Evolutionary conservation across 345 rosid species (phyloP), one percentile per base, ranked within the genome.

Genomic region (Lenwebbia sp.): DNA sequence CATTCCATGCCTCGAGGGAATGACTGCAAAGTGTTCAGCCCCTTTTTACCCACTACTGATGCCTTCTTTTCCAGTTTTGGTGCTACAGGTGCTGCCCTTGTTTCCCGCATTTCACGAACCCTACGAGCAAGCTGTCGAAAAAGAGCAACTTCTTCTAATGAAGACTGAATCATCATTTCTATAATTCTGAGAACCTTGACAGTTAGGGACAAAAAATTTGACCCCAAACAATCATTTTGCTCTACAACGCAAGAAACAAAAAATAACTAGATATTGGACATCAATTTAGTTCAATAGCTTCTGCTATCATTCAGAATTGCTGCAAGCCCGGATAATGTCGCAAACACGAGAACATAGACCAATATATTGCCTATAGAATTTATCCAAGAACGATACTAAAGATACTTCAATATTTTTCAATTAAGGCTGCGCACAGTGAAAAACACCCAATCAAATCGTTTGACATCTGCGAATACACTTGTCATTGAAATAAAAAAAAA

Each of bases 1-100:
- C 98, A 97, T 88, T 97, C 99, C 98, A 95, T 92, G 83, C 99
- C 99, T 74, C 98, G 98, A 90, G 98, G 99, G 44, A 97, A 84
- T 17, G 99, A 96, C 88, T 93, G 96, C 90, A 95, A 89, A 91
- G 49, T 92, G 83, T 89, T 94, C 23, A 96, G 94, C 85, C 88
- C 95, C 85, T 87, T 90, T 85, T 88, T 88, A 78, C 89, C 92
- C 41, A 88, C 28, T 58, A 88, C 92, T 6, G 99, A 82, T 60
- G 91, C 93, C 85, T 91, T 94, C 85, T 87, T 87, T 85, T 95
- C 99, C 85, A 88, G 89, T 88, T 95, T 97, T 85, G 92, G 95
- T 70, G 94, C 94, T 89, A 90, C 94, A 2, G 98, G 98, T 51
- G 94, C 95, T 13, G 96, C 93, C 90, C 98, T 94, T 33, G 95